Evolutionary conservation across 495 filamentous ascomycete genomes (phyloP).

Genomic region (Daldinia decipiens): DNA sequence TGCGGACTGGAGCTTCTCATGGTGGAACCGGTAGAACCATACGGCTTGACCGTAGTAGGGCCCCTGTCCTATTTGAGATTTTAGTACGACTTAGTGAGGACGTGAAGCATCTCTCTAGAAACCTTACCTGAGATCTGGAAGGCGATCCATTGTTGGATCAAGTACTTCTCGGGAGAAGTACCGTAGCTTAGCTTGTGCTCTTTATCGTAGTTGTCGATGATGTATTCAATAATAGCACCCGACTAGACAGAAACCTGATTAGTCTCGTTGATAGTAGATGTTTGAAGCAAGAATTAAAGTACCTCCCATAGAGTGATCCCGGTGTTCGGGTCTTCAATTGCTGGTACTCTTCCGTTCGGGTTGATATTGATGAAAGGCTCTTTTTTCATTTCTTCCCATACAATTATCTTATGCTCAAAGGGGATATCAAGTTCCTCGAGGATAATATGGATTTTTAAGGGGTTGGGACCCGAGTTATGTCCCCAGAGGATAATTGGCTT

Average conservation of each 20-base stretch:
- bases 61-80: constrained; percentile 52
- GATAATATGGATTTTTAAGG: constrained; percentile 70
- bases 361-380: constrained; percentile 68
- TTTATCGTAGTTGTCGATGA: constrained; percentile 80
- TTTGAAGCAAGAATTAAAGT: constrained; percentile 41
- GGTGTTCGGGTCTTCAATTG: constrained; percentile 64
- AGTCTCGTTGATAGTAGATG: neutral
- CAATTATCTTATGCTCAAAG: constrained; percentile 54
- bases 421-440: constrained; percentile 69
- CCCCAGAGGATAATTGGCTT: constrained; percentile 42
- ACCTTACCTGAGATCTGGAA: constrained; percentile 55
- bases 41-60: constrained; percentile 60
- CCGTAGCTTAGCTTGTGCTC: constrained; percentile 64
- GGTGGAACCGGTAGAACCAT: constrained; percentile 53
- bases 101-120: neutral
- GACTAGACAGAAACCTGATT: constrained; percentile 42
- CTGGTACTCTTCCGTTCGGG: constrained; percentile 72
- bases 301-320: constrained; percentile 71
- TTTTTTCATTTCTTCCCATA: constrained; percentile 48
- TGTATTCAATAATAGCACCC: constrained; percentile 72
- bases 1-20: constrained; percentile 53
- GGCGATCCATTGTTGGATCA: constrained; percentile 53
- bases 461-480: constrained; percentile 65
- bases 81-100: neutral
- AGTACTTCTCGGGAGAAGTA: constrained; percentile 39